Percentiles rank a stretch among this genome's conserved stretches.
Evolutionary conservation across 768 basidiomycete genomes (phyloP).

Genomic region (Tubosaeta sp.): DNA sequence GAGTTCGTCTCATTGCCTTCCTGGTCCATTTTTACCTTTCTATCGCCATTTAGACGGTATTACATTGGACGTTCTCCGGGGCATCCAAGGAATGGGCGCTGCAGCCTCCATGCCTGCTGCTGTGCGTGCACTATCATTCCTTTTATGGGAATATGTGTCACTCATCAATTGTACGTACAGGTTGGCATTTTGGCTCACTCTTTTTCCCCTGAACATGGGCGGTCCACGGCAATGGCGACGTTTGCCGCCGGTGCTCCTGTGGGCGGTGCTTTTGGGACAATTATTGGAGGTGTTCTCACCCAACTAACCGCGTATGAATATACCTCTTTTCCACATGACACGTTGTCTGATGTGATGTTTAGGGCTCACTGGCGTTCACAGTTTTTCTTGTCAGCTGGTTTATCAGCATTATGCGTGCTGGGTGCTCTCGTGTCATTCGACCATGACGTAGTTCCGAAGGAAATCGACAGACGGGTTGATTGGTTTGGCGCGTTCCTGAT

Average conservation of each 20-base stretch:
- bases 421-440: slow-evolving; percentile 57
- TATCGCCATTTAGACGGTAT: slow-evolving; percentile 43
- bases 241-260: slow-evolving; percentile 84
- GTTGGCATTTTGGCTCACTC: slow-evolving; percentile 79
- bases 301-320: slow-evolving; percentile 41
- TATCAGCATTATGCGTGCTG: slow-evolving; percentile 49
- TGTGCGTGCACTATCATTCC: slow-evolving; percentile 35
- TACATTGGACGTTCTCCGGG: slow-evolving; percentile 68
- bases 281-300: slow-evolving; percentile 69
- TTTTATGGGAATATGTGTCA: not conserved
- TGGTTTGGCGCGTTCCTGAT: slow-evolving; percentile 71
- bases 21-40: not conserved
- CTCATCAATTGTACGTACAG: slow-evolving; percentile 32
- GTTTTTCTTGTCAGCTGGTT: slow-evolving; percentile 56
- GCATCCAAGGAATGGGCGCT: slow-evolving; percentile 73
- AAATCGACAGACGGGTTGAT: slow-evolving; percentile 53
- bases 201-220: slow-evolving; percentile 63
- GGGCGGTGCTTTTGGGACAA: slow-evolving; percentile 67
- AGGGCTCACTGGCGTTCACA: slow-evolving; percentile 61
- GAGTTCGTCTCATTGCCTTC: slow-evolving; percentile 3
- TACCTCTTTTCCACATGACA: not conserved
- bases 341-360: not conserved
- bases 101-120: slow-evolving; percentile 74
- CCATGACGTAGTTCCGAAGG: slow-evolving; percentile 40
- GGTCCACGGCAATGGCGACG: slow-evolving; percentile 76